Percentiles rank a stretch among this genome's conserved stretches.
These are phyloP conservation scores for Curvularia hawaiiensis DNA, from an alignment of 2,329 filamentous ascomycete genomes.

Conservation along the genomic window DNA sequence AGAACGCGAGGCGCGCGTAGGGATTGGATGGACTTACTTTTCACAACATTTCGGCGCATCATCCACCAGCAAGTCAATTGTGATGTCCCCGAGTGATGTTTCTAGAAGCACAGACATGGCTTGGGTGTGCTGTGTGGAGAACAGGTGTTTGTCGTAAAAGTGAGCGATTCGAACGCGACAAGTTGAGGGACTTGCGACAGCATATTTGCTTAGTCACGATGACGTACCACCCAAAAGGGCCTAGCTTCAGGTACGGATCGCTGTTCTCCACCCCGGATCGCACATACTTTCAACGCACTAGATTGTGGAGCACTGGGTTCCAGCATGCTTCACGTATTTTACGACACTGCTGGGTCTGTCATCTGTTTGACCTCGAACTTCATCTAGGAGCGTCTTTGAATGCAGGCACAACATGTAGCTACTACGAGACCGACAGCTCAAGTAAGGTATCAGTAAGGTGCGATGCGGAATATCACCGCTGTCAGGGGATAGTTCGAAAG, in stretches of 20 bases:
- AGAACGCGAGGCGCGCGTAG: conserved; percentile 21
- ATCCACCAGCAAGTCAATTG: conserved; percentile 89
- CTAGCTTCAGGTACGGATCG: conserved; percentile 14
- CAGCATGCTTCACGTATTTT: conserved; percentile 9
- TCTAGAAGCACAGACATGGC: conserved; percentile 92
- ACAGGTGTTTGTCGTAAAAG: conserved; percentile 29
- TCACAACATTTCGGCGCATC: conserved; percentile 91
- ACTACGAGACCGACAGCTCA: conserved; percentile 5
- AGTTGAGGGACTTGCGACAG: conserved; percentile 5
- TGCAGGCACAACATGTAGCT: conserved; percentile 1
- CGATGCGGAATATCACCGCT: background rate
- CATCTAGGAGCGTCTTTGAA: background rate
- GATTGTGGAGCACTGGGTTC: conserved; percentile 12
- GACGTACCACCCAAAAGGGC: conserved; percentile 15
- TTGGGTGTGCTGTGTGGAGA: conserved; percentile 19
- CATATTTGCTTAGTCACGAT: conserved; percentile 26
- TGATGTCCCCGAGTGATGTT: conserved; percentile 90
- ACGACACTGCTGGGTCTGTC: background rate
- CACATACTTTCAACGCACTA: conserved; percentile 13
- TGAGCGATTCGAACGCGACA: conserved; percentile 14
- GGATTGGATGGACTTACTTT: conserved; percentile 69
- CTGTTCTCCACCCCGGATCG: conserved; percentile 13
- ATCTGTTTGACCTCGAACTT: background rate
- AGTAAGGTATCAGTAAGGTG: background rate
- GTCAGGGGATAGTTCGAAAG: conserved; percentile 5